phyloP scores from a whole-genome alignment of 805 yeast genomes.

The Starmerella ratchasimensis region DNA sequence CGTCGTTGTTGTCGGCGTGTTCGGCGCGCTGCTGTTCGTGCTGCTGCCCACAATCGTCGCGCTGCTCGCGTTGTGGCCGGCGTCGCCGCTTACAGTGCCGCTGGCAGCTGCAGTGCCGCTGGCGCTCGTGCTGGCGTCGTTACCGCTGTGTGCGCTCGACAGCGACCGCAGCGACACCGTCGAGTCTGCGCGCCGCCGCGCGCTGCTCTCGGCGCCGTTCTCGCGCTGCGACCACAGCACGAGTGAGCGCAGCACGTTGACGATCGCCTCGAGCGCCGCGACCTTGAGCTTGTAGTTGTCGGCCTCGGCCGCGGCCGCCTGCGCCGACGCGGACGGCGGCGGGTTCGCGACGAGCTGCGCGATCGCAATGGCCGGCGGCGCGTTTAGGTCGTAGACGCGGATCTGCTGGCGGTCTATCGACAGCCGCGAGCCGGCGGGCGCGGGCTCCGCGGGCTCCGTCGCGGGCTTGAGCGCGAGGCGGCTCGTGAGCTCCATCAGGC shows the following conservation, averaged over 20 bases:
- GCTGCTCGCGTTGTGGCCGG: neutral
- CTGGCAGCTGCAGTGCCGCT: neutral
- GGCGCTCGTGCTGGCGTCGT: neutral
- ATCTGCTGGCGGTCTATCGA: slow-evolving; percentile 35
- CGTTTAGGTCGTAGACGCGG: slow-evolving; percentile 51
- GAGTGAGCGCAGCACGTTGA: slow-evolving; percentile 67
- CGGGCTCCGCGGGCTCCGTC: slow-evolving; percentile 37
- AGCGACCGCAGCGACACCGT: neutral
- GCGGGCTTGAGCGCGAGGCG: slow-evolving; percentile 56
- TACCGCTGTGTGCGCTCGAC: neutral
- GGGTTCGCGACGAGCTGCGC: slow-evolving; percentile 35
- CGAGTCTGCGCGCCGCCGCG: neutral
- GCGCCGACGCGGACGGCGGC: slow-evolving; percentile 4
- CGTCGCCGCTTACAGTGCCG: neutral
- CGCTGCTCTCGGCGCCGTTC: neutral
- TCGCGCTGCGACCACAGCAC: slow-evolving; percentile 77
- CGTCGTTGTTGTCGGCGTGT: neutral
- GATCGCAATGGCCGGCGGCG: slow-evolving; percentile 65
- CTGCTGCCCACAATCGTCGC: neutral
- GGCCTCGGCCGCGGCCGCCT: slow-evolving; percentile 31
- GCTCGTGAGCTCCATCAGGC: slow-evolving; percentile 63
- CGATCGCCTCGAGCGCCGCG: slow-evolving; percentile 64
- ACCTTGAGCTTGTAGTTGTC: slow-evolving; percentile 74
- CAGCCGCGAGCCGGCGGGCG: slow-evolving; percentile 35
- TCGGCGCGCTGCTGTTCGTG: neutral